phyloP scores from a whole-genome alignment of 2,329 filamentous ascomycete species.

The Botrytis squamosa region DNA sequence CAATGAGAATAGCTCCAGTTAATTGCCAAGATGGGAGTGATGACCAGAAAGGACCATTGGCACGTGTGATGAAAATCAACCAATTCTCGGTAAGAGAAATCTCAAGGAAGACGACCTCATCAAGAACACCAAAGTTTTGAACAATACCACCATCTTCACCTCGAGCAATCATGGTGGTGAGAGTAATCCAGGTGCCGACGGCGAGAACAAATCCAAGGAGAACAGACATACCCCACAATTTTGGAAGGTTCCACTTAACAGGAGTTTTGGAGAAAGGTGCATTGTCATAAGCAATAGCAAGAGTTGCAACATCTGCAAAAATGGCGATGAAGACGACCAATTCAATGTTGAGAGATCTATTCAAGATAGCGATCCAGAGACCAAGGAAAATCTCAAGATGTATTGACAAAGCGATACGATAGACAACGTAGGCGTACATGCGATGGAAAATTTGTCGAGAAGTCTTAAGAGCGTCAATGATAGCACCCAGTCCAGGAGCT shows the following conservation, averaged over 20 bases:
- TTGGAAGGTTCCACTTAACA: slow-evolving; percentile 93
- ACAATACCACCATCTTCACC: slow-evolving; percentile 77
- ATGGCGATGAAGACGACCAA: slow-evolving; percentile 93
- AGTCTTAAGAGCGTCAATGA: slow-evolving; percentile 90
- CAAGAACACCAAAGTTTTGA: slow-evolving; percentile 81
- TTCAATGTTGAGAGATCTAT: slow-evolving; percentile 79
- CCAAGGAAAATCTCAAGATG: slow-evolving; percentile 91
- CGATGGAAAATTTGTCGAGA: slow-evolving; percentile 94
- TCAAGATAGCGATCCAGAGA: slow-evolving; percentile 86
- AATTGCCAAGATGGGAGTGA: slow-evolving; percentile 87
- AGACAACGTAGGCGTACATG: slow-evolving; percentile 95
- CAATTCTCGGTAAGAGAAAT: slow-evolving; percentile 92
- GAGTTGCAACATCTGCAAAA: slow-evolving; percentile 87
- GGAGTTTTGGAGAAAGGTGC: slow-evolving; percentile 81
- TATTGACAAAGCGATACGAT: slow-evolving; percentile 88
- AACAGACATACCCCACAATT: slow-evolving; percentile 90
- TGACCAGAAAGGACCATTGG: slow-evolving; percentile 90
- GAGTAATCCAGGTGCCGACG: slow-evolving; percentile 81
- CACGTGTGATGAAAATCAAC: slow-evolving; percentile 94
- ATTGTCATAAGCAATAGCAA: slow-evolving; percentile 92
- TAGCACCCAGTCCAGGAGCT: slow-evolving; percentile 84
- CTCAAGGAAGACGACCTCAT: slow-evolving; percentile 83
- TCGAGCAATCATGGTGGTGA: slow-evolving; percentile 76
- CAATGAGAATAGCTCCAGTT: slow-evolving; percentile 70
- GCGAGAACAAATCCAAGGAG: slow-evolving; percentile 79